Evolutionary conservation across 495 filamentous ascomycete species (phyloP).

Genomic region (Penicillium canariense): DNA sequence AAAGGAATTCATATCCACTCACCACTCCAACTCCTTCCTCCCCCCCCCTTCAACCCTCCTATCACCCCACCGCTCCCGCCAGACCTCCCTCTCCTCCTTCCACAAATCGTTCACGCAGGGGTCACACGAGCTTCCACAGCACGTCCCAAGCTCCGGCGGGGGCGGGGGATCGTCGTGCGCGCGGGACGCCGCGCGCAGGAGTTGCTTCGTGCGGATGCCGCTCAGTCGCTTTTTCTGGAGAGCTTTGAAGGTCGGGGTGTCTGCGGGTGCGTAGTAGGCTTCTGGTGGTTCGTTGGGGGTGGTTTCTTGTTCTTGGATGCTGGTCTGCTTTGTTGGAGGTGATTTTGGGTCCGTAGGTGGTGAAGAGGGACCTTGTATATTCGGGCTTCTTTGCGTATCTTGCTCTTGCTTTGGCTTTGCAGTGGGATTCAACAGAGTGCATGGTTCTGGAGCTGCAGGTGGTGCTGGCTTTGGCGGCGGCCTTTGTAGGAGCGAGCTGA

Average conservation of each 20-base stretch:
- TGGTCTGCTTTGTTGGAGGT: too few relatives aligned
- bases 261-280: slow-evolving; percentile 26
- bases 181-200: slow-evolving; percentile 36
- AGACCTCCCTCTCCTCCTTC: slow-evolving; percentile 38
- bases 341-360: too few relatives aligned
- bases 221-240: slow-evolving; percentile 33
- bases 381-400: too few relatives aligned
- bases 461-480: background rate
- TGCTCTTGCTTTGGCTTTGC: background rate
- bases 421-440: too few relatives aligned
- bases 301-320: too few relatives aligned
- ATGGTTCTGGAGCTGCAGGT: background rate
- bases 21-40: slow-evolving; percentile 24
- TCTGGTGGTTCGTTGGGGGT: slow-evolving; percentile 8
- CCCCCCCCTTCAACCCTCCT: slow-evolving; percentile 23
- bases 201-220: slow-evolving; percentile 39
- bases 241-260: slow-evolving; percentile 31
- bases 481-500: background rate
- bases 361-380: too few relatives aligned
- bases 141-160: slow-evolving; percentile 35
- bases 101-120: slow-evolving; percentile 43
- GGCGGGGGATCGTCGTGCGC: slow-evolving; percentile 37
- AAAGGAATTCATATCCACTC: slow-evolving; percentile 2
- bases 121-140: slow-evolving; percentile 45
- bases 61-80: slow-evolving; percentile 42